Percentiles rank a stretch among this genome's conserved stretches.
These are phyloP conservation scores for Xerocomellus amylosporus DNA, from an alignment of 768 basidiomycete species.

Conservation along the genomic window DNA sequence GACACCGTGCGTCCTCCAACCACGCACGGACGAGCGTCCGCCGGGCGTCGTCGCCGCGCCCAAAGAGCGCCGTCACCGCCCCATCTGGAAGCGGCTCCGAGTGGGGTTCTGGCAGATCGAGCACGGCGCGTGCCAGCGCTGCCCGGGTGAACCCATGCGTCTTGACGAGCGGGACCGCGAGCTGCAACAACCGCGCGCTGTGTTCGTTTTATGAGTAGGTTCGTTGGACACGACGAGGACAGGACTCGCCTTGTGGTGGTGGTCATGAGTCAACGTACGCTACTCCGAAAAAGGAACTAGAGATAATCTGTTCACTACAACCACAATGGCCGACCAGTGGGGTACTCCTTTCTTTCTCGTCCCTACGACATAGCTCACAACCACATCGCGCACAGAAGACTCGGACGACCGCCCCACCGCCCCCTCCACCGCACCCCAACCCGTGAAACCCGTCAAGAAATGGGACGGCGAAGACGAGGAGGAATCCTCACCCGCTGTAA, in stretches of 20 bases:
- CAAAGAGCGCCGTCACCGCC: constrained; percentile 73
- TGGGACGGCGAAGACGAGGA: constrained; percentile 95
- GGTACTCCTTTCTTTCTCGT: constrained; percentile 31
- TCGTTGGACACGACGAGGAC: too few relatives aligned
- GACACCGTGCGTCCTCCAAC: constrained; percentile 60
- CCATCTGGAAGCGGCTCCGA: constrained; percentile 62
- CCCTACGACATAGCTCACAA: constrained; percentile 19
- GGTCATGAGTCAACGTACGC: not conserved
- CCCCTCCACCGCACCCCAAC: constrained; percentile 22
- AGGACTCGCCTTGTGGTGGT: not conserved
- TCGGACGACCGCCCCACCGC: constrained; percentile 35
- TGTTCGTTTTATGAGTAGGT: too few relatives aligned
- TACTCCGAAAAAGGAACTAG: constrained; percentile 5
- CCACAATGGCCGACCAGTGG: constrained; percentile 43
- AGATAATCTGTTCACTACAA: not conserved
- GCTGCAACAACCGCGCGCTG: constrained; percentile 46
- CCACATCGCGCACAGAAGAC: constrained; percentile 32
- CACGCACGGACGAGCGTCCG: constrained; percentile 67
- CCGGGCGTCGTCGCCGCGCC: constrained; percentile 62
- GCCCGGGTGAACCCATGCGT: constrained; percentile 74
- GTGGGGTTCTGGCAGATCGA: constrained; percentile 49
- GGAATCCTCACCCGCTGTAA: constrained; percentile 69
- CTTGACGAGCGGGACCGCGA: constrained; percentile 60
- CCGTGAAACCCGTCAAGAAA: constrained; percentile 43
- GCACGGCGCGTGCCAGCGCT: constrained; percentile 62